Base-by-base conservation (phyloP, 1,139 yeast species). In the Suhomyces anneliseae region DNA sequence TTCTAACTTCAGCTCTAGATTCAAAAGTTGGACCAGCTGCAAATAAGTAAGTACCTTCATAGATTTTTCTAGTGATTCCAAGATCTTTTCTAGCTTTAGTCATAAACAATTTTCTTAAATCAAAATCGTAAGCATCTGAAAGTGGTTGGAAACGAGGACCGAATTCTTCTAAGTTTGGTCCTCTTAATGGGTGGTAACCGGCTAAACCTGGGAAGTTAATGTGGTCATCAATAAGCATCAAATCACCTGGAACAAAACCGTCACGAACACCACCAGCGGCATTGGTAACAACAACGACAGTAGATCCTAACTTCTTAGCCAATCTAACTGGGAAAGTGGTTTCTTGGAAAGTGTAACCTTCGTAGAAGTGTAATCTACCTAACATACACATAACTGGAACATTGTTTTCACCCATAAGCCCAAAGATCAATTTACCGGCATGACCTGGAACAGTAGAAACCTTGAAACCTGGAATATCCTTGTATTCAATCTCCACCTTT, bases 21-120 rank as follows among this genome's bases (percentile, higher is more conserved):
- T 93, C 99, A 64, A 86, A 93, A 1, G 97, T 89, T 3, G 99
- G 98, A 0, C 99, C 99, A 3, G 95, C 82, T 6, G 87, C 96
- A 65, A 81, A 92, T 42, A 81, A 81, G 60, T 93, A 93, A 1
- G 85, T 82, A 31, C 98, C 99, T 65, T 93, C 98, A 58, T 88
- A 87, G 42, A 93, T 78, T 0, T 67, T 62, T 60, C 98, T 81
- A 1, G 68, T 63, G 38, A 87, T 69, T 0, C 73, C 71, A 39
- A 88, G 72, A 27, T 70, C 72, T 36, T 71, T 64, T 43, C 76
- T 67, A 7, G 85, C 85, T 48, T 79, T 77, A 29, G 73, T 58
- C 56, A 83, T 80, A 52, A 86, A 76, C 42, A 77, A 60, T 51
- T 76, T 74, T 47, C 98, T 74, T 54, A 93, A 74, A 6, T 77